Percentiles rank a stretch among this genome's conserved stretches.
phyloP scores from a whole-genome alignment of 169 alveolate genomes.

The Babesia bovis region DNA sequence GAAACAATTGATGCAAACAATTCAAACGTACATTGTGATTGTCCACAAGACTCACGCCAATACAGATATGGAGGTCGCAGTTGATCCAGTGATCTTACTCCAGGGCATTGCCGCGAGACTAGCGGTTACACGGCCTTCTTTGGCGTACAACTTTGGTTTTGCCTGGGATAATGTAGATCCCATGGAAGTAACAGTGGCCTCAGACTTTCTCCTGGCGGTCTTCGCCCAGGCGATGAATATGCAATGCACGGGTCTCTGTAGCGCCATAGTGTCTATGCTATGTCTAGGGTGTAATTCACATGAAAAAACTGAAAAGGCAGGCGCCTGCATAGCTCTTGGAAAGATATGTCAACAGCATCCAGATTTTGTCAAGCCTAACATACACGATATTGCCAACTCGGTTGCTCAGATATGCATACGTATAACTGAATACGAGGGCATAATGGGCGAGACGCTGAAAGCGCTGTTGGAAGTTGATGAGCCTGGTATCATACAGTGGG shows the following conservation, averaged over 20 bases:
- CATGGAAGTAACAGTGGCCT: constrained; percentile 18
- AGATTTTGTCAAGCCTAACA: constrained; percentile 5
- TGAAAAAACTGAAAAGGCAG: not conserved
- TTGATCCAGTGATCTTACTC: constrained; percentile 8
- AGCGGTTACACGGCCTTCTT: not conserved
- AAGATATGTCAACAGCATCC: constrained; percentile 20
- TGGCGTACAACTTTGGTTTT: constrained; percentile 15
- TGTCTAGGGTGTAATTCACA: constrained; percentile 35
- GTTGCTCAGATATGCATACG: constrained; percentile 25
- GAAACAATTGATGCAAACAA: not conserved
- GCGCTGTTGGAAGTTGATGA: constrained; percentile 20
- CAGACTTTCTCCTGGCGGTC: not conserved
- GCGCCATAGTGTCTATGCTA: constrained; percentile 18
- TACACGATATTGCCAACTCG: constrained; percentile 29
- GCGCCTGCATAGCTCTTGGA: constrained; percentile 27
- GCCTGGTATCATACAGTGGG: constrained; percentile 23
- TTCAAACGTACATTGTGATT: constrained; percentile 4
- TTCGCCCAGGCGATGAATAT: constrained; percentile 8
- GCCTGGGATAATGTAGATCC: constrained; percentile 23
- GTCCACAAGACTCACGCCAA: not conserved
- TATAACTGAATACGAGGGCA: not conserved
- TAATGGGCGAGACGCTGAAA: constrained; percentile 8
- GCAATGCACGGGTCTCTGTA: not conserved
- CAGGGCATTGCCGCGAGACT: constrained; percentile 18
- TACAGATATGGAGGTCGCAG: not conserved